Conservation (phyloP, 305 asterid species). For the Fraxinus greggii region DNA sequence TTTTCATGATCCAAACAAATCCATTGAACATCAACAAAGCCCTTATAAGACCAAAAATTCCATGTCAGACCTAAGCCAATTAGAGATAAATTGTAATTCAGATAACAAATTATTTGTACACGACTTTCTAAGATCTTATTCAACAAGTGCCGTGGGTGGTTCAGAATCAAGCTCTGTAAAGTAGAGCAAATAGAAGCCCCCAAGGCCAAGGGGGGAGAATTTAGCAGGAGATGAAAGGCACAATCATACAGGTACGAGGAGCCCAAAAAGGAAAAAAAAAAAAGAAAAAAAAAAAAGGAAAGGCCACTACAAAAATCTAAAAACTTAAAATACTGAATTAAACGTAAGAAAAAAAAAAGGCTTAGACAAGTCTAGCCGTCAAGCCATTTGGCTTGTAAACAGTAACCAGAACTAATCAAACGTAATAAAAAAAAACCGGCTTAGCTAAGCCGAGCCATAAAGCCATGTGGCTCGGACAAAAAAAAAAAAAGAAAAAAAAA, state of each 20-base stretch:
- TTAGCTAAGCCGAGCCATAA: too few relatives aligned
- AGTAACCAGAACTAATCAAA: too few relatives aligned
- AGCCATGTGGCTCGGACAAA: too few relatives aligned
- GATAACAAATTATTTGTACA: neutral
- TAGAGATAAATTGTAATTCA: neutral
- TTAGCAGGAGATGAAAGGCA: neutral
- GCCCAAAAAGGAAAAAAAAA: neutral
- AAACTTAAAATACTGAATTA: too few relatives aligned
- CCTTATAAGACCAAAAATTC: neutral
- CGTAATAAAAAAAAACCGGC: too few relatives aligned
- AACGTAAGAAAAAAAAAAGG: too few relatives aligned
- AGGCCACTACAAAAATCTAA: neutral
- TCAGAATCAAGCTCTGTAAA: neutral
- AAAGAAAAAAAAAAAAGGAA: neutral
- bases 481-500: too few relatives aligned
- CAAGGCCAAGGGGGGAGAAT: neutral
- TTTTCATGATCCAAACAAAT: neutral
- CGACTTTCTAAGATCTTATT: neutral
- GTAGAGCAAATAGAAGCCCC: neutral
- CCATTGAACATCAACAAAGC: neutral
- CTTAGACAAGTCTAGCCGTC: too few relatives aligned
- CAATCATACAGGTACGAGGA: neutral
- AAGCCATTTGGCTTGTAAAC: too few relatives aligned
- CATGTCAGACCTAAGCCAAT: neutral
- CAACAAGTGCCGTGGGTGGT: neutral